These are phyloP conservation scores for Trichoderma gracile DNA, from an alignment of 2,329 filamentous ascomycete genomes.

Conservation along the genomic window DNA sequence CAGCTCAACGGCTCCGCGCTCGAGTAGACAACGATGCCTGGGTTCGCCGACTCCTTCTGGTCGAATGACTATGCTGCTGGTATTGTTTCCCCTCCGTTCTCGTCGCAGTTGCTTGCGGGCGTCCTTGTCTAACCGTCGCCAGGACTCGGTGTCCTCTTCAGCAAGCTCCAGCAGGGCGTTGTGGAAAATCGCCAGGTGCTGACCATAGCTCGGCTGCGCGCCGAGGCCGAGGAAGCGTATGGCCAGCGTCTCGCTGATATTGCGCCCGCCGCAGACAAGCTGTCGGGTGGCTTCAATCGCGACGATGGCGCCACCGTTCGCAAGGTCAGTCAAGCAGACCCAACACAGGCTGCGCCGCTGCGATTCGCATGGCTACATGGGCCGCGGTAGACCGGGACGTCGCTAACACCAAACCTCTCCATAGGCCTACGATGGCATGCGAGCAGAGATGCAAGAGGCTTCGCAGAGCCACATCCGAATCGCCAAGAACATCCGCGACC, in stretches of 20 bases:
- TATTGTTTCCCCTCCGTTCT: constrained; percentile 39
- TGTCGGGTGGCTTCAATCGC: constrained; percentile 78
- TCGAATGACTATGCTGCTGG: constrained; percentile 95
- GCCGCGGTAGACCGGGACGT: background rate
- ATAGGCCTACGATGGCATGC: constrained; percentile 91
- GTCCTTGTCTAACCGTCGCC: constrained; percentile 16
- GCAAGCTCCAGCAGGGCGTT: constrained; percentile 94
- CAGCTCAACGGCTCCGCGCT: background rate
- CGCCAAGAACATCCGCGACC: constrained; percentile 90
- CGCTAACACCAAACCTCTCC: constrained; percentile 27
- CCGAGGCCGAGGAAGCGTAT: constrained; percentile 92
- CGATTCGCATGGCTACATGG: background rate
- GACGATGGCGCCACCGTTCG: constrained; percentile 95
- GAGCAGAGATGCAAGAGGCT: constrained; percentile 88
- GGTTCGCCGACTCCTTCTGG: constrained; percentile 97
- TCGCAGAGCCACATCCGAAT: constrained; percentile 92
- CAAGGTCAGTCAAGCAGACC: constrained; percentile 62
- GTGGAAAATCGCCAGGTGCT: constrained; percentile 94
- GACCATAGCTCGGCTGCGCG: constrained; percentile 87
- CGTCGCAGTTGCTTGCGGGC: background rate
- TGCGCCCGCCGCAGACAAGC: constrained; percentile 75
- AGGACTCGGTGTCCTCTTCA: constrained; percentile 90
- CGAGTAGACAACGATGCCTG: constrained; percentile 62
- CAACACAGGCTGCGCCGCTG: background rate
- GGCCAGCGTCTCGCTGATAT: constrained; percentile 80